These are phyloP conservation scores for Voacanga thouarsii DNA, from an alignment of 257 asterid genomes.

Conservation along the genomic window DNA sequence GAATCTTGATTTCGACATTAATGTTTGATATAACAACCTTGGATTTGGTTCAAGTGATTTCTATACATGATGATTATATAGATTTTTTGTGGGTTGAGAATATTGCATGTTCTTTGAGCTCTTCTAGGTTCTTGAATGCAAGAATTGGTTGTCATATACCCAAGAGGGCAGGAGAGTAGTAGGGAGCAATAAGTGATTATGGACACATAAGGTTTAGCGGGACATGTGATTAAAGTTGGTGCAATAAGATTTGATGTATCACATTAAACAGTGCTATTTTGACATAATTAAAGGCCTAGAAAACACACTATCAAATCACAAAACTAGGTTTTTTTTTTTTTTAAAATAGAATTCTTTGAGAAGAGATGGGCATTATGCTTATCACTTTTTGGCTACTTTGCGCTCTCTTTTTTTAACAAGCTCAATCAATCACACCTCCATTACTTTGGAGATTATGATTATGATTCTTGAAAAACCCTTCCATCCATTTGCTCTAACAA, in stretches of 20 bases:
- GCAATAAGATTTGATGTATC: conserved; percentile 12
- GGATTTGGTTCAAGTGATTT: neutral
- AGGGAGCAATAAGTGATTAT: conserved; percentile 4
- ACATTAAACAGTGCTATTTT: conserved; percentile 1
- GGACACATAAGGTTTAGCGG: conserved; percentile 25
- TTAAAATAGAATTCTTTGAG: neutral
- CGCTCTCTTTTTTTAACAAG: neutral
- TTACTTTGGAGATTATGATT: conserved; percentile 2
- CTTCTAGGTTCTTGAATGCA: conserved; percentile 10
- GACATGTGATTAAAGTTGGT: conserved; percentile 22
- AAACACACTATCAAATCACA: neutral
- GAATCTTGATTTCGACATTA: conserved; percentile 32
- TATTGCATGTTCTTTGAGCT: conserved; percentile 16
- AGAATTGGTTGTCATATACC: conserved; percentile 1
- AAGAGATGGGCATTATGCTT: neutral
- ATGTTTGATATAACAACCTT: conserved; percentile 6
- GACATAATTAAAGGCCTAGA: neutral
- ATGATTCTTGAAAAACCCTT: neutral
- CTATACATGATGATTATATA: conserved; percentile 12
- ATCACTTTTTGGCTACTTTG: conserved; percentile 12
- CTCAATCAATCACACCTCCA: conserved; percentile 12
- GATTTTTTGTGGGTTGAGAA: conserved; percentile 22
- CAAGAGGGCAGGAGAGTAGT: no score
- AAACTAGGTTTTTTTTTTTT: neutral
- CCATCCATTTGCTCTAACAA: neutral